These are phyloP conservation scores for Backusella tuberculispora DNA, from an alignment of 192 early-diverging fungal species.

Conservation along the genomic window DNA sequence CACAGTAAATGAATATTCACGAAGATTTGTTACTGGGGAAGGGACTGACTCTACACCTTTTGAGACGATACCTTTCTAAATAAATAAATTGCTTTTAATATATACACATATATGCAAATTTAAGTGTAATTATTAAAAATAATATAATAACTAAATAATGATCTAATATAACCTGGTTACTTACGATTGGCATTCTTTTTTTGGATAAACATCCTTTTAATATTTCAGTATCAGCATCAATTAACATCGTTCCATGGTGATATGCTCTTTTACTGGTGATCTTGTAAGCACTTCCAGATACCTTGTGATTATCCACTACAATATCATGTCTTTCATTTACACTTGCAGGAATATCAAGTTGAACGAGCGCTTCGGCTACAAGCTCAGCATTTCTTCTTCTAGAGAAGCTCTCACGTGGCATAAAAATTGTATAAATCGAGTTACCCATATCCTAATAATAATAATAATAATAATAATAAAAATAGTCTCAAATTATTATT, in stretches of 20 bases:
- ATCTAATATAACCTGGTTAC: background rate
- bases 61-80: constrained; percentile 65
- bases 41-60: constrained; percentile 92
- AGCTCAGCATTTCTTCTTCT: constrained; percentile 76
- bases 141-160: background rate
- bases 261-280: constrained; percentile 82
- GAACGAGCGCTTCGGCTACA: constrained; percentile 73
- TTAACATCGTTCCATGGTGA: constrained; percentile 99
- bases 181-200: constrained; percentile 32
- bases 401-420: constrained; percentile 85
- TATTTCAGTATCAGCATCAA: constrained; percentile 78
- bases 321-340: constrained; percentile 93
- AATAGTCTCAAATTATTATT: no score
- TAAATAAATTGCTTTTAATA: constrained; percentile 9
- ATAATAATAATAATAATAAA: no score
- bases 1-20: constrained; percentile 79
- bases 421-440: constrained; percentile 92
- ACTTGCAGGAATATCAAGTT: constrained; percentile 76
- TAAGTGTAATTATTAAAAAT: background rate
- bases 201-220: constrained; percentile 40
- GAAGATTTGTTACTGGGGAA: constrained; percentile 83
- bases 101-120: background rate
- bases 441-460: constrained; percentile 84
- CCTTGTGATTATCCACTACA: constrained; percentile 79
- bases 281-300: constrained; percentile 96